A percentile compares a stretch with the other conserved stretches of the same genome.
These are phyloP conservation scores for Neofusicoccum sp. DNA, from an alignment of 2,329 filamentous ascomycete genomes.

Conservation along the genomic window DNA sequence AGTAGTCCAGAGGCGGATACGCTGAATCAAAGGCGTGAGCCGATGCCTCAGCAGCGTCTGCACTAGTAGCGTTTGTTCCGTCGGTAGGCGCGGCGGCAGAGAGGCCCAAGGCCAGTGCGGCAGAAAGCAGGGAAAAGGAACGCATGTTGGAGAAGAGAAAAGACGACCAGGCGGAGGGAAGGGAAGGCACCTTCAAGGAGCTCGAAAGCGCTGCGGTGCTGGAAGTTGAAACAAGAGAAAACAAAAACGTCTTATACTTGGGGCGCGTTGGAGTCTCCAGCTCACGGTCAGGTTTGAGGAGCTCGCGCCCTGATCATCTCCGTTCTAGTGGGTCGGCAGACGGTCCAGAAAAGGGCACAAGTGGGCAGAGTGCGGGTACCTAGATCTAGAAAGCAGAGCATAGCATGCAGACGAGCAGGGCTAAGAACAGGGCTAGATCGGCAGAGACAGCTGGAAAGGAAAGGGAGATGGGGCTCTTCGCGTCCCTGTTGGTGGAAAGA, in stretches of 20 bases:
- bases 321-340: neutral
- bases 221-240: neutral
- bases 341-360: neutral
- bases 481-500: neutral
- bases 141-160: neutral
- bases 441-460: neutral
- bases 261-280: neutral
- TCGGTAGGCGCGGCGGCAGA: neutral
- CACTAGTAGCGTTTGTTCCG: neutral
- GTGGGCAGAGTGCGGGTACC: neutral
- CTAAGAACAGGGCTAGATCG: neutral
- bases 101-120: neutral
- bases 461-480: neutral
- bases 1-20: neutral
- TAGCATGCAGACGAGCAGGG: constrained; percentile 1
- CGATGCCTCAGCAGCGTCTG: neutral
- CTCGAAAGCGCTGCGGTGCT: neutral
- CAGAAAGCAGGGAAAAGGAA: neutral
- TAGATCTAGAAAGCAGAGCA: neutral
- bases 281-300: neutral
- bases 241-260: neutral
- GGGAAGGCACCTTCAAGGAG: neutral
- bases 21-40: neutral
- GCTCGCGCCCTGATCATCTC: constrained; percentile 1
- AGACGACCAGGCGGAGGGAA: neutral